Evolutionary conservation across 108 stramenopile species (phyloP), one percentile per base, ranked within the genome.

Genomic region (Fragilaria crotonensis): DNA sequence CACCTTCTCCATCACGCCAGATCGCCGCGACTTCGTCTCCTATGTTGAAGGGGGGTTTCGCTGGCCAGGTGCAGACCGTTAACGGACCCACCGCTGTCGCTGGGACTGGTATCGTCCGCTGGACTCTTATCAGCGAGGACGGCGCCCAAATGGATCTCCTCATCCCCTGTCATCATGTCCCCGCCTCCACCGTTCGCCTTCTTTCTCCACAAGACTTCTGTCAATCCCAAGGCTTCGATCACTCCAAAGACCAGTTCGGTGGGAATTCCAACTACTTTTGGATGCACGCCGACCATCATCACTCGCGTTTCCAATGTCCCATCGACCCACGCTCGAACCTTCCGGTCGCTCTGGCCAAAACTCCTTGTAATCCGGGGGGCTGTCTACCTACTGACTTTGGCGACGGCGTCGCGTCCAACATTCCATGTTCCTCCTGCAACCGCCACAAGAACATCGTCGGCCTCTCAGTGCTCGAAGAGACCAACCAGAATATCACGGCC

Each of bases 41-140:
- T n/a, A 30, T 45, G 1, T 45, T 53, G 5, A 4, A 14, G 30
- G 2, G 22, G 18, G 36, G 36, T 14, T 11, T 11, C 14, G 3
- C 23, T 45, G 19, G 9, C 19, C 2, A 51, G 18, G 21, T 22
- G 64, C 5, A 14, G 54, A 36, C 58, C 56, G 0, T 46, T 67
- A 9, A 41, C 20, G 14, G 47, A 26, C 18, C 49, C 0, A 48
- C n/a, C 25, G 21, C n/a, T 3, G 52, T 78, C 11, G 30, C 20
- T 20, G 77, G 77, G 33, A 27, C 32, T 2, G 77, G 77, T 22
- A 48, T 47, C 5, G 64, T 73, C 18, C 50, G 29, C 20, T 78
- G 72, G 64, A 64, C 54, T 29, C 30, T 69, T 7, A 17, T 31
- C 19, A 61, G 60, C 30, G 2, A 32, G 2, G 23, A 33, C 30